Evolutionary conservation across 495 filamentous ascomycete genomes (phyloP), one percentile per base, ranked within the genome.

Genomic region (Jackrogersella multiformis): DNA sequence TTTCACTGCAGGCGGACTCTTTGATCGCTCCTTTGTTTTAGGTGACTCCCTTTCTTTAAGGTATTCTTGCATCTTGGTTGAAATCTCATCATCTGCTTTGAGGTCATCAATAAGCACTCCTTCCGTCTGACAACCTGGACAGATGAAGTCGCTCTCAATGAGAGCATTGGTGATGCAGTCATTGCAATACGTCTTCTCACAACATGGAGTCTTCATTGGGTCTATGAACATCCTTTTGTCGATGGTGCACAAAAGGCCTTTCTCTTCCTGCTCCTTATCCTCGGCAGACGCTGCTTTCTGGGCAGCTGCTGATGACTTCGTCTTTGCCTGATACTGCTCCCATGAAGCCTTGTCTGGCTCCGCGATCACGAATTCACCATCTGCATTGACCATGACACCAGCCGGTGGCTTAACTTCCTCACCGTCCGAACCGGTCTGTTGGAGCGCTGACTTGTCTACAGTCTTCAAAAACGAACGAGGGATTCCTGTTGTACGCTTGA

Each of bases 161-260:
- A 99, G 88, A 72, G 92, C 89, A 87, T 94, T 96, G 71, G 93
- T 93, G 78, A 98, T 97, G 89, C 95, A 99, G 70, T 98, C 93
- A 86, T 93, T 91, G 87, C 95, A 99, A 86, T 94, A 98, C 76
- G 93, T 97, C 84, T 90, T 93, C 77, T 90, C 86, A 83, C 95
- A 99, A 84, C 95, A 99, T 62, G 95, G 96, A 69, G 94, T 98
- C 86, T 97, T 94, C 82, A 93, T 93, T 83, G 95, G 94, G 76
- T 97, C 91, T 88, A 94, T 86, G 81, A 97, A 97, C 83, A 97
- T 88, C 77, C 90, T 92, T 78, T 96, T 94, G 86, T 97, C 94
- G 85, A 98, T 91, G 69, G 92, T 82, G 84, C 95, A 99, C 78
- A 94, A 88, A 70, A 99, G 80, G 55, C 95, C 96, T 70, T 85